phyloP scores from a whole-genome alignment of 768 basidiomycete genomes.

The Termitomyces sp. region DNA sequence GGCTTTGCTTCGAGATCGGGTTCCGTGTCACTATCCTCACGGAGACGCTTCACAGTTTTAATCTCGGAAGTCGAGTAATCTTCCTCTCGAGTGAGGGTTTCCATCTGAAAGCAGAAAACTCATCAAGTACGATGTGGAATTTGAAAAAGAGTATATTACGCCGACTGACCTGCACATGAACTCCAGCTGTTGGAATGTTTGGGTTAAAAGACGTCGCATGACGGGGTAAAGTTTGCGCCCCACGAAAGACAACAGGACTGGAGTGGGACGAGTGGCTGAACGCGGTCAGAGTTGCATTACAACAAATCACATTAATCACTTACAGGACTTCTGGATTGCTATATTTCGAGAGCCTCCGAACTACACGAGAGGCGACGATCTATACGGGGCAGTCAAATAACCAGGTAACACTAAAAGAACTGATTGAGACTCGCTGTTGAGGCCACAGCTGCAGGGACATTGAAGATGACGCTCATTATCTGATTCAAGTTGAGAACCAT shows the following conservation, averaged over 20 bases:
- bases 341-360: slow-evolving; percentile 54
- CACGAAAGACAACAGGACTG: slow-evolving; percentile 17
- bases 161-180: slow-evolving; percentile 38
- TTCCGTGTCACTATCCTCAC: slow-evolving; percentile 12
- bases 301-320: slow-evolving; percentile 10
- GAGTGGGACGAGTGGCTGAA: slow-evolving; percentile 21
- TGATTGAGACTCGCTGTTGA: slow-evolving; percentile 34
- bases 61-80: slow-evolving; percentile 2
- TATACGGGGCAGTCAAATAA: slow-evolving; percentile 12
- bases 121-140: not conserved
- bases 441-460: slow-evolving; percentile 54
- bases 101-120: slow-evolving; percentile 32
- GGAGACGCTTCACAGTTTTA: not conserved
- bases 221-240: slow-evolving; percentile 11
- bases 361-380: slow-evolving; percentile 57
- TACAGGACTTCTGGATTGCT: slow-evolving; percentile 41
- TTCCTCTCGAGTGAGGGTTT: slow-evolving; percentile 37
- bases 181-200: slow-evolving; percentile 21
- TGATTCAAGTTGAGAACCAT: slow-evolving; percentile 62
- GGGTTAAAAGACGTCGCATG: slow-evolving; percentile 17
- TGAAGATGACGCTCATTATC: slow-evolving; percentile 63
- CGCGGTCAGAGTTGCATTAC: not conserved
- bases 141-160: not conserved
- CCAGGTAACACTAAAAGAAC: not conserved
- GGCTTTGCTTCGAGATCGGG: slow-evolving; percentile 13